Base-by-base conservation (phyloP, 345 rosid species). In the Aquilaria malaccensis region DNA sequence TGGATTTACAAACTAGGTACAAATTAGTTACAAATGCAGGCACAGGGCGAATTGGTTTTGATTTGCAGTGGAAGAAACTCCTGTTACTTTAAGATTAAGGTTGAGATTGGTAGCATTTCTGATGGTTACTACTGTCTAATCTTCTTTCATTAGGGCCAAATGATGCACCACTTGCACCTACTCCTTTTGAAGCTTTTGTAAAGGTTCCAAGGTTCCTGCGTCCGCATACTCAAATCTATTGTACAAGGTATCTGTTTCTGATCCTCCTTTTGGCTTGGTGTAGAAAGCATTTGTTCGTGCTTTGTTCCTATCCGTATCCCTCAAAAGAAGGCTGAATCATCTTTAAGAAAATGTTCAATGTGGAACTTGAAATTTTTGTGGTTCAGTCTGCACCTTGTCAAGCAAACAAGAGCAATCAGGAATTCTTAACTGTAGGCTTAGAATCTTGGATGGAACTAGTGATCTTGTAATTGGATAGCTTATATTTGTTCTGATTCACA, bases 191-290 rank as follows among this genome's bases (percentile, higher is more conserved):
- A 75, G 85, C 97, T 71, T 94, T 94, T 78, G 81, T 89, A 66
- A 90, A 90, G 84, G 99, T 94, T 77, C 96, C 99, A 45, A 89
- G 81, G 65, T 92, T 85, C 67, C 72, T 94, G 37, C 88, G 97
- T 13, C 99, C 95, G 22, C 95, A 86, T 72, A 88, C 96, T 58
- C 97, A 90, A 69, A 84, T 93, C 65, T 93, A 84, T 69, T 93
- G 98, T 75, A 90, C 92, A 56, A 94, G 97, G 99, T 93, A 81
- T 67, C 46, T 62, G 63, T 56, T 64, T 22, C 55, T 54, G 54
- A 50, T 59, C 30, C 43, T 37, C 37, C 65, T 65, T 33, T 61
- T 37, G 22, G 22, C 22, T 22, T 22, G 22, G 22, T 22, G 22
- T 22, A 22, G 30, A 10, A n/a, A 50, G 32, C 56, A 55, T 15